phyloP scores from a whole-genome alignment of 306 rosid genomes.

The Ormosia semicastrata region DNA sequence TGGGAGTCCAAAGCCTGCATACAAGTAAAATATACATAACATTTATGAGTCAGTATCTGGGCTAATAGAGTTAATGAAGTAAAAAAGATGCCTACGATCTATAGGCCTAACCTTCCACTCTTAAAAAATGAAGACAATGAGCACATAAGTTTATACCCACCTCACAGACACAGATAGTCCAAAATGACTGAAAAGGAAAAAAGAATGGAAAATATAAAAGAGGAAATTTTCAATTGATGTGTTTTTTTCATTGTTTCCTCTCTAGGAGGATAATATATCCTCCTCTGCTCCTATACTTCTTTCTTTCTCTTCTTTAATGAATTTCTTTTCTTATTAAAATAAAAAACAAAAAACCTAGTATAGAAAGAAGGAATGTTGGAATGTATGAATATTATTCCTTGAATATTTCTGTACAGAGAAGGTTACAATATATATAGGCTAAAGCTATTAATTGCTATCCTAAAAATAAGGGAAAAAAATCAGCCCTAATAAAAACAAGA shows the following conservation, averaged over 20 bases:
- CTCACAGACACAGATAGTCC: conserved; percentile 10
- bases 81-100: background rate
- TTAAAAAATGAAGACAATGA: conserved; percentile 14
- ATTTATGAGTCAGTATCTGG: conserved; percentile 14
- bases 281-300: background rate
- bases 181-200: conserved; percentile 18
- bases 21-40: background rate
- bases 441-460: no score
- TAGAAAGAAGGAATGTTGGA: no score
- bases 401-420: no score
- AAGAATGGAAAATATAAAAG: conserved; percentile 7
- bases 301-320: background rate
- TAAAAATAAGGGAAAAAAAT: no score
- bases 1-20: conserved; percentile 86
- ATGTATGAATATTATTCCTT: no score
- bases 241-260: conserved; percentile 2
- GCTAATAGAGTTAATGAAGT: background rate
- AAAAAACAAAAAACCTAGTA: background rate
- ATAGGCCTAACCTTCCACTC: background rate
- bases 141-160: conserved; percentile 4
- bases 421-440: no score
- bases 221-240: background rate
- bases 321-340: background rate
- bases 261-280: background rate
- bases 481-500: no score